Evolutionary conservation across 345 rosid species (phyloP), one percentile per base, ranked within the genome.

Genomic region (Camelina hispida): DNA sequence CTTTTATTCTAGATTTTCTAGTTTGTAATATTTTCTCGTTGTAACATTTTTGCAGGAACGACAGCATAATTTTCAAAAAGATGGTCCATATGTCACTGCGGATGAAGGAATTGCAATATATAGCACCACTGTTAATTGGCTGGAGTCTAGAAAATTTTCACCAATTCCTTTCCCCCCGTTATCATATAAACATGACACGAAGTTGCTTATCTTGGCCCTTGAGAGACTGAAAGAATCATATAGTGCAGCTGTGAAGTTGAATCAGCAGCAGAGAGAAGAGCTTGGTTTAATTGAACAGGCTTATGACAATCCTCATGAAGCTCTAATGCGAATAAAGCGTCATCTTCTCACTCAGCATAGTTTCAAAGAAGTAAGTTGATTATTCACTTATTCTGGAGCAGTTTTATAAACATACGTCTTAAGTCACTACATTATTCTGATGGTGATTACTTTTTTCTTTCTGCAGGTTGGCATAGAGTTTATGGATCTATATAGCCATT

Each of bases 201-300:
- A 96, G 85, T 83, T 96, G 55, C 96, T 96, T 60, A 96, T 96
- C 80, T 91, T 96, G 78, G 98, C 99, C 62, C 85, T 93, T 73
- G 98, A 96, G 83, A 91, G 99, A 83, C 81, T 96, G 84, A 96
- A 96, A 78, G 99, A 96, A 76, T 93, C 98, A 17, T 96, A 96
- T 73, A 96, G 99, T 83, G 99, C 93, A 64, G 99, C 99, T 75
- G 99, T 96, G 76, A 86, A 98, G 82, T 83, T 96, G 78, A 96
- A 96, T 77, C 99, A 96, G 77, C 85, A 89, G 59, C 99, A 96
- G 75, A 92, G 98, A 76, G 99, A 96, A 81, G 99, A 96, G 82
- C 82, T 96, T 80, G 99, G 98, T 78, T 91, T 96, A 48, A 96
- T 96, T 83, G 99, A 96, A 79, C 99, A 96, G 62, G 99, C 99